Conservation (phyloP, 108 stramenopile species). For the Cyclotella atomus region DNA sequence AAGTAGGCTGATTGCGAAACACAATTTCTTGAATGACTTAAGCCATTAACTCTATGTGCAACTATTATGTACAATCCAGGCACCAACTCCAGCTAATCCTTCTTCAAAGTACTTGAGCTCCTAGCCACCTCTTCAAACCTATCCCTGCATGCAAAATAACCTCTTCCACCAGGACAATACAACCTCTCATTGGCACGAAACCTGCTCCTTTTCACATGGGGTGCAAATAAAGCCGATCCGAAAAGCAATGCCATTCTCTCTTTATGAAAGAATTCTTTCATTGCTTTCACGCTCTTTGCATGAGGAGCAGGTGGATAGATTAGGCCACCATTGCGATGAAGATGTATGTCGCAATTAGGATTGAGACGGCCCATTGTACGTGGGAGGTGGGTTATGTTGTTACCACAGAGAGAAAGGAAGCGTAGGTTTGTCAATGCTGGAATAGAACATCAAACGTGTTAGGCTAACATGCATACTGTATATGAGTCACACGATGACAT, state of each 20-base stretch:
- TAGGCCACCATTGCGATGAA: slow-evolving; percentile 37
- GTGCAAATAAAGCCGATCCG: slow-evolving; percentile 28
- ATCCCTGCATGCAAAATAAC: slow-evolving; percentile 34
- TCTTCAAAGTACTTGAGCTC: too few relatives aligned
- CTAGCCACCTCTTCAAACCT: slow-evolving; percentile 43
- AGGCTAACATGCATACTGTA: neutral
- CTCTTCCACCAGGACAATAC: slow-evolving; percentile 40
- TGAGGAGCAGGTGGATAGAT: slow-evolving; percentile 33
- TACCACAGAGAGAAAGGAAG: slow-evolving; percentile 33
- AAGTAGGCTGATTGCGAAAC: too few relatives aligned
- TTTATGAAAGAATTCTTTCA: slow-evolving; percentile 38
- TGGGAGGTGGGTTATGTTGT: slow-evolving; percentile 38
- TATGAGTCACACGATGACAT: neutral
- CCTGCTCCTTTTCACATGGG: slow-evolving; percentile 35
- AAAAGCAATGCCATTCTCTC: slow-evolving; percentile 34
- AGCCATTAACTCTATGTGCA: too few relatives aligned
- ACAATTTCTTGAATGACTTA: too few relatives aligned
- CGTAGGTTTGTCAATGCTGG: slow-evolving; percentile 29
- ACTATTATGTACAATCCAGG: too few relatives aligned
- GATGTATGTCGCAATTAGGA: slow-evolving; percentile 28
- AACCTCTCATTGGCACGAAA: slow-evolving; percentile 41
- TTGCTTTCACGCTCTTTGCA: slow-evolving; percentile 17
- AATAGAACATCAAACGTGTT: neutral
- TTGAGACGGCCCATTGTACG: slow-evolving; percentile 34
- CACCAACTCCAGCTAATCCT: too few relatives aligned